Evolutionary conservation across 202 grass and related monocot genomes (phyloP), one percentile per base, ranked within the genome.

Genomic region (Eragrostis tef): DNA sequence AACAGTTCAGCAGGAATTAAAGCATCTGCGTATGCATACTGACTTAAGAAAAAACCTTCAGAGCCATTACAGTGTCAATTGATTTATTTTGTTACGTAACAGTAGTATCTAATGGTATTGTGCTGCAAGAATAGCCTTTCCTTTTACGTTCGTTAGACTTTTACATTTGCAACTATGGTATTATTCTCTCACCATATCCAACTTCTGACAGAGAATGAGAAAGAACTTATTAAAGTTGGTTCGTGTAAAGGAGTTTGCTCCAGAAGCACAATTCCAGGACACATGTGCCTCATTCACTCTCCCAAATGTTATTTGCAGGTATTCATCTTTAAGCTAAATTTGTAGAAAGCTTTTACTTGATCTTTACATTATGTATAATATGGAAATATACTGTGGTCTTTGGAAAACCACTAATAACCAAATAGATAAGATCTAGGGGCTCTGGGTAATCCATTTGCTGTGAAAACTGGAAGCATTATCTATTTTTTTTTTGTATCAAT

Each of bases 291-390:
- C 92, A 14, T 95, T 98, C 73, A 91, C 68, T 70, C 88, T 98
- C 72, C 88, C 95, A 19, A 98, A 98, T 86, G 89, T 98, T 72
- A 98, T 98, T 42, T 98, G 95, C 89, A 98, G 92, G 92, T 98
- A 83, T 64, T 25, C 86, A 67, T 34, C 77, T 41, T 15, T 15
- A 7, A 62, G 48, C 25, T 46, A 48, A 10, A 20, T 78, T 79
- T 26, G 9, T 84, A 31, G 22, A 53, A 68, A 17, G 24, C 11
- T 15, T 57, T 56, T 25, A 11, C 31, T 79, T 52, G n/a, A 80
- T 57, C 17, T 54, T 73, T 56, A 22, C 3, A 29, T 79, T 61
- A 61, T 26, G 11, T 61, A 61, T 61, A 61, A 13, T 6, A 3
- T 13, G 58, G 1, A 24, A 39, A 68, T 31, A 3, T 54, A 24